Conservation (phyloP, 169 alveolate genomes). For the Theileria annulata region DNA sequence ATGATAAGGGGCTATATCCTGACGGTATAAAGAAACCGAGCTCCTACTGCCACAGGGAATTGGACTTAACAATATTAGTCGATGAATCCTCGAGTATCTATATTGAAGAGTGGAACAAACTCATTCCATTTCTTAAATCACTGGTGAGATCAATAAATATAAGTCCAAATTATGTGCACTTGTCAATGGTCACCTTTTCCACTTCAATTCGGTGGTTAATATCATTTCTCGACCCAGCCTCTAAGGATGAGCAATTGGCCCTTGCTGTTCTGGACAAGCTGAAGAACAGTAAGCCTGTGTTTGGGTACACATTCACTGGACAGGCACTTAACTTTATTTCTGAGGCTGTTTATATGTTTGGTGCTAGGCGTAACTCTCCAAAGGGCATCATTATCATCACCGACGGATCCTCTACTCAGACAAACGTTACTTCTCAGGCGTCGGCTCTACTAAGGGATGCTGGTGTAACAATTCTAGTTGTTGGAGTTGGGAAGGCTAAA, state of each 20-base stretch:
- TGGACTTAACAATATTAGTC: constrained; percentile 57
- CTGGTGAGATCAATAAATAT: constrained; percentile 40
- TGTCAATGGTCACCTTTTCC: constrained; percentile 54
- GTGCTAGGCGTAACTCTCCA: constrained; percentile 59
- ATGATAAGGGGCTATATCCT: constrained; percentile 2
- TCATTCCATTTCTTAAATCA: constrained; percentile 48
- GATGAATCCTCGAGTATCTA: constrained; percentile 64
- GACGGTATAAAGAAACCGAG: constrained; percentile 17
- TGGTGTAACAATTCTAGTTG: constrained; percentile 63
- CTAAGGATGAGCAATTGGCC: constrained; percentile 35
- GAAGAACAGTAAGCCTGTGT: constrained; percentile 35
- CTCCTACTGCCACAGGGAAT: constrained; percentile 32
- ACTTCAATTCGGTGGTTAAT: constrained; percentile 40
- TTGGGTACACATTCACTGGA: constrained; percentile 65
- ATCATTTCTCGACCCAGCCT: constrained; percentile 31
- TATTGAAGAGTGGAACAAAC: constrained; percentile 31
- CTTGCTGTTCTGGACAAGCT: constrained; percentile 23
- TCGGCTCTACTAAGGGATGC: constrained; percentile 61
- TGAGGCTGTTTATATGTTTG: constrained; percentile 16
- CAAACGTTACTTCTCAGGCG: constrained; percentile 40
- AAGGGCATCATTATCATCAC: constrained; percentile 65
- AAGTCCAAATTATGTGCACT: constrained; percentile 38
- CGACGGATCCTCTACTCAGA: constrained; percentile 61
- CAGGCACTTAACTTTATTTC: constrained; percentile 48
- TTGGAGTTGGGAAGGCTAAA: constrained; percentile 59